Evolutionary conservation across 768 basidiomycete genomes (phyloP).

Genomic region (Psilocybe azurescens): DNA sequence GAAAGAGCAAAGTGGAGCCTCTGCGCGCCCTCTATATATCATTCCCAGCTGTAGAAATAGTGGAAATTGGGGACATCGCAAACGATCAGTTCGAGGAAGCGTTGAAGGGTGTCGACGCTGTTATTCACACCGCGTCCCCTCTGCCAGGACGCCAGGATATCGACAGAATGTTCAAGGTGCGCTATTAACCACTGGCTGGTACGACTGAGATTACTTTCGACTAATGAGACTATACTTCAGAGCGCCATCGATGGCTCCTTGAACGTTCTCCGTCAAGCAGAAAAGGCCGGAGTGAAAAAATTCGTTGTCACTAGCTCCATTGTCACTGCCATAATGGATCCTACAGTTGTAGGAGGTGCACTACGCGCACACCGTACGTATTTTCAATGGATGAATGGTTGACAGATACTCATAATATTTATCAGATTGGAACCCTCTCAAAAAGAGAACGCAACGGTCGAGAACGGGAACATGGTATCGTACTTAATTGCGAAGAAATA

Average conservation of each 20-base stretch:
- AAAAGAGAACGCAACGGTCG: constrained; percentile 32
- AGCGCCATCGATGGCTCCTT: constrained; percentile 40
- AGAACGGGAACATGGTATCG: constrained; percentile 15
- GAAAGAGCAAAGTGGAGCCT: constrained; percentile 23
- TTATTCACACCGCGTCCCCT: constrained; percentile 45
- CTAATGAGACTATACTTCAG: constrained; percentile 20
- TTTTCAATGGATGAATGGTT: no score
- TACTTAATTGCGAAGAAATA: constrained; percentile 45
- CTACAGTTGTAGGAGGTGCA: constrained; percentile 10
- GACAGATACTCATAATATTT: no score
- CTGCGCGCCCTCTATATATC: constrained; percentile 16
- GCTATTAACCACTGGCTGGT: background rate
- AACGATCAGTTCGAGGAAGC: constrained; percentile 44
- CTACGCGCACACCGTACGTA: constrained; percentile 10
- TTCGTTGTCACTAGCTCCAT: constrained; percentile 46
- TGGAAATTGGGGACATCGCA: constrained; percentile 28
- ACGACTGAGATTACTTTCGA: background rate
- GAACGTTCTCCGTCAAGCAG: constrained; percentile 43
- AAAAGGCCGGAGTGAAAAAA: constrained; percentile 40
- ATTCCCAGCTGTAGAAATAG: constrained; percentile 25
- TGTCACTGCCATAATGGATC: constrained; percentile 30
- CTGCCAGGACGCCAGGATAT: constrained; percentile 23
- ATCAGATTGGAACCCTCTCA: constrained; percentile 40
- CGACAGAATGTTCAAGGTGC: constrained; percentile 24
- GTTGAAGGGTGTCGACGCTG: constrained; percentile 46